Evolutionary conservation across 192 early-diverging fungal genomes (phyloP), one percentile per base, ranked within the genome.

Genomic region (Linnemannia elongata): DNA sequence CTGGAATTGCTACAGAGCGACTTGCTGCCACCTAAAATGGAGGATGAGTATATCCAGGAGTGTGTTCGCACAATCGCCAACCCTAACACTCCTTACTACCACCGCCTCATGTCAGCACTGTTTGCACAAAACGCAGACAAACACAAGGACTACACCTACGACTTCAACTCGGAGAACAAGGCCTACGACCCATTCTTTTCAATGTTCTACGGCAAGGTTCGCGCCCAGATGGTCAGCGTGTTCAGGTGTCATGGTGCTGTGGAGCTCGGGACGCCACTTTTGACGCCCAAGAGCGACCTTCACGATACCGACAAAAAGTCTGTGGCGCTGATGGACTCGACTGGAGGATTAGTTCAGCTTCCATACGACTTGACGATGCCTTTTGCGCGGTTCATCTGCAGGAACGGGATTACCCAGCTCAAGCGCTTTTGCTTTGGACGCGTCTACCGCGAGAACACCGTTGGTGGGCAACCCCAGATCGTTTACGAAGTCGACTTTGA

Each of bases 311-410:
- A 89, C 73, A 96, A 95, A 69, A 90, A 91, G 20, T 94, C 95
- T 0, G 97, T 96, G 10, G 90, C 94, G 72, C 89, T 97, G 54
- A 88, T 99, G 81, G 97, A 99, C 73, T 89, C 95, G 1, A 91
- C 90, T 52, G 98, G 98, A 74, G 92, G 91, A 66, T 85, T 98
- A 33, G 96, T 98, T 72, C 96, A 96, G 78, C 78, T 97, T 30
- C 97, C 97, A 0, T 96, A 94, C 84, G 97, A 99, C 90, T 90
- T 98, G 82, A 98, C 97, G 0, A 94, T 95, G 17, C 97, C 97
- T 30, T 99, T 97, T 92, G 97, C 97, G 13, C 88, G 97, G 39
- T 96, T 95, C 36, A 92, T 98, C 60, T 94, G 95, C 20, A 88
- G 95, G 27, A 93, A 93, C 47, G 89, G 94, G 18, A 93, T 94